These are phyloP conservation scores for Boletus rex-veris DNA, from an alignment of 768 basidiomycete species.

Conservation along the genomic window DNA sequence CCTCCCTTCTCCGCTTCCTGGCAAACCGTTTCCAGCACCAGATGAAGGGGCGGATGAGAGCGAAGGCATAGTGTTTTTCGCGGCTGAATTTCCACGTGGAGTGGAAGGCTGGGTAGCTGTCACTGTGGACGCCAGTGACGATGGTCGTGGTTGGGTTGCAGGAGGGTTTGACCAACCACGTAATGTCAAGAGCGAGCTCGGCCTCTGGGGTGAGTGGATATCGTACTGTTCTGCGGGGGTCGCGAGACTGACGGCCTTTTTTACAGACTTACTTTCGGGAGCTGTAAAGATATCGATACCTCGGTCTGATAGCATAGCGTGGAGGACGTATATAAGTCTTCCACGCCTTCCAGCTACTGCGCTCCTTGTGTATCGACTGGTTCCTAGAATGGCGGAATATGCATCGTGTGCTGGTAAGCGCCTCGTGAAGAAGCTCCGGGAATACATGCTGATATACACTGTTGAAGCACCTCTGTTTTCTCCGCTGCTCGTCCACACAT, in stretches of 20 bases:
- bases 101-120: slow-evolving; percentile 49
- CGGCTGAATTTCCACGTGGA: slow-evolving; percentile 39
- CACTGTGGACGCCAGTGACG: slow-evolving; percentile 43
- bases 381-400: slow-evolving; percentile 27
- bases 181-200: slow-evolving; percentile 31
- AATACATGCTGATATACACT: slow-evolving; percentile 5
- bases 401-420: slow-evolving; percentile 31
- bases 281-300: slow-evolving; percentile 33
- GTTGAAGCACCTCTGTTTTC: slow-evolving; percentile 49
- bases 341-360: slow-evolving; percentile 57
- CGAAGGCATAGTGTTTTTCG: slow-evolving; percentile 66
- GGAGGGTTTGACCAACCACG: slow-evolving; percentile 46
- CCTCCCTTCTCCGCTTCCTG: slow-evolving; percentile 57
- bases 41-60: slow-evolving; percentile 71
- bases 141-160: slow-evolving; percentile 59
- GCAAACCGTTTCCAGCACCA: slow-evolving; percentile 59
- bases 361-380: slow-evolving; percentile 61
- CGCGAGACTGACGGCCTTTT: slow-evolving; percentile 8
- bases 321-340: slow-evolving; percentile 46
- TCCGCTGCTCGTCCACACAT: slow-evolving; percentile 65
- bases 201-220: slow-evolving; percentile 41
- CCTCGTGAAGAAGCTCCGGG: background rate
- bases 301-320: slow-evolving; percentile 24
- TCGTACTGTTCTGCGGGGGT: background rate
- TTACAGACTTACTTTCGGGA: slow-evolving; percentile 41